Evolutionary conservation across 1,284 basidiomycete genomes (phyloP), one percentile per base, ranked within the genome.

Genomic region (Puccinia novopanici): DNA sequence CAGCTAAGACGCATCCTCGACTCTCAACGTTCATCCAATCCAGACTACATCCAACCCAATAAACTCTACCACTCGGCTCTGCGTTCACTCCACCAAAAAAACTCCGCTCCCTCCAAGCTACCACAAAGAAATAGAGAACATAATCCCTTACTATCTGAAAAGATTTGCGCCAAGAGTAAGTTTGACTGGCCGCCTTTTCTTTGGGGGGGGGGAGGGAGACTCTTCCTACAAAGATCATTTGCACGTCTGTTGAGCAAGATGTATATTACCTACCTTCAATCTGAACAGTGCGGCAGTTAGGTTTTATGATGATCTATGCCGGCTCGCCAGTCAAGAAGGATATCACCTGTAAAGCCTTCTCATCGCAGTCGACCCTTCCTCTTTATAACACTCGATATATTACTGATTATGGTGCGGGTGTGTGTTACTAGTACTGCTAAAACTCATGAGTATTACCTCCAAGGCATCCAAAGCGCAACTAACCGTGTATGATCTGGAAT

Each of bases 381-480:
- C 37, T 55, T 57, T 19, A 37, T 17, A 79, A 19, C 71, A 48
- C 22, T 45, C 37, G 8, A 70, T 30, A 3, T 19, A 19, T 37
- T 34, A 4, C 59, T 59, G 34, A 45, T 57, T 34, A 59, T 77
- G 9, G 74, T 37, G 34, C 34, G 34, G 34, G 45, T 12, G 17
- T 42, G 48, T 50, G 15, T 57, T 40, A 65, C 45, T 78, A 80
- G 79, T 68, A 22, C 30, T 67, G 15, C 59, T 80, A 22, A 71
- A 71, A 40, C 70, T 80, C 52, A 67, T 80, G n/a, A 48, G 72
- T 48, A 52, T 80, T 30, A 50, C 71, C 30, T 61, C 79, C 5
- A 80, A 80, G 48, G 27, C 79, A 13, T 48, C 71, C 24, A 80
- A 73, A 45, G 70, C 79, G 27, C 63, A 73, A 57, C 71, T 80